Percentiles rank a stretch among this genome's conserved stretches.
Evolutionary conservation across 129 eudicot species (phyloP).

Genomic region (Scalesia atractyloides): DNA sequence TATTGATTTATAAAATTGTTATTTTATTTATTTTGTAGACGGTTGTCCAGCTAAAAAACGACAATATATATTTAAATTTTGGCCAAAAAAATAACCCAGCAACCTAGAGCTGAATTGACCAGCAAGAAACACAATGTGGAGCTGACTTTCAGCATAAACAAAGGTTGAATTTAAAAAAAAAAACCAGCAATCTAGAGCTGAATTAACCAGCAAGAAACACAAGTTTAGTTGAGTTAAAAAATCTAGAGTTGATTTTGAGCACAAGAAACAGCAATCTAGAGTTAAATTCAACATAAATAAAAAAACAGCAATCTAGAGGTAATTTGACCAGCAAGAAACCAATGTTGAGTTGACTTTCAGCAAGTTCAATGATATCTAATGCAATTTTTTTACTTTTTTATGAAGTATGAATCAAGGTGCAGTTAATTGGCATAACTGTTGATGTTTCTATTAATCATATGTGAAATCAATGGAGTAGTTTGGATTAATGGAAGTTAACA

Average conservation of each 20-base stretch:
- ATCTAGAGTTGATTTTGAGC: not conserved
- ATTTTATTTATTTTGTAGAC: too few relatives aligned
- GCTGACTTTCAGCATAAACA: too few relatives aligned
- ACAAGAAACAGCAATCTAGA: not conserved
- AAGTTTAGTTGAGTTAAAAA: too few relatives aligned
- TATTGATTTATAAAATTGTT: too few relatives aligned
- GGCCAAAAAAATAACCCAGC: too few relatives aligned
- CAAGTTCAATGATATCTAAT: not conserved
- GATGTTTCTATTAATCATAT: slow-evolving; percentile 6
- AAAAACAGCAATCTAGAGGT: not conserved
- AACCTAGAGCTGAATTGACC: too few relatives aligned
- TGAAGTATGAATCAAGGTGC: not conserved
- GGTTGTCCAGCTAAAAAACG: too few relatives aligned
- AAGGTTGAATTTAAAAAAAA: too few relatives aligned
- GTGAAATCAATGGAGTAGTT: not conserved
- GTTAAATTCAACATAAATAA: not conserved
- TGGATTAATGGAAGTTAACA: not conserved
- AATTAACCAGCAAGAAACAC: too few relatives aligned
- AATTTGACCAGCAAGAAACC: not conserved
- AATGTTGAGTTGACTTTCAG: not conserved
- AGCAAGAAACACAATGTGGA: not conserved
- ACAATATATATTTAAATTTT: too few relatives aligned
- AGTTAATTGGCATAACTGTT: not conserved
- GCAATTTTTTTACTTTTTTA: not conserved
- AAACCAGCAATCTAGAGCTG: too few relatives aligned